Conservation (phyloP, 2,329 filamentous ascomycete species). For the Juglanconis oblonga region DNA sequence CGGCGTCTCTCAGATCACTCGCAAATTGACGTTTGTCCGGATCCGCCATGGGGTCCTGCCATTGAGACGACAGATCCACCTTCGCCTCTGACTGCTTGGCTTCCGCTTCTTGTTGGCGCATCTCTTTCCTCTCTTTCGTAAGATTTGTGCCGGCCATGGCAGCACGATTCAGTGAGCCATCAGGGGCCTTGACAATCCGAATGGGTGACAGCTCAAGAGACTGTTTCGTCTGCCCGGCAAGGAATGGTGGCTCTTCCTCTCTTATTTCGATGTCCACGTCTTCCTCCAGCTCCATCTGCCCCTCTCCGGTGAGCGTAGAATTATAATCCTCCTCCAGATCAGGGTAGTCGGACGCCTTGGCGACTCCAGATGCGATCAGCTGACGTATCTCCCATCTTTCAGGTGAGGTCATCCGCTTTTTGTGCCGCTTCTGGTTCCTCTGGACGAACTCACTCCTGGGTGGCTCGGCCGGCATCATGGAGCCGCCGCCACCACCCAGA, state of each 20-base stretch:
- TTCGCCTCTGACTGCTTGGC: slow-evolving; percentile 74
- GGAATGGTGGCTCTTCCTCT: slow-evolving; percentile 94
- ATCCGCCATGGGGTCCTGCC: slow-evolving; percentile 94
- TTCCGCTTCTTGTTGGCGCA: slow-evolving; percentile 84
- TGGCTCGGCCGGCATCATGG: slow-evolving; percentile 29
- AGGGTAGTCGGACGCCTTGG: slow-evolving; percentile 89
- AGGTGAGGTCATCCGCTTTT: slow-evolving; percentile 93
- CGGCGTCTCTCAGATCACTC: slow-evolving; percentile 72
- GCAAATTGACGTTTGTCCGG: slow-evolving; percentile 86
- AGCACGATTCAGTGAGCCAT: slow-evolving; percentile 95
- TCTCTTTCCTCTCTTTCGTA: slow-evolving; percentile 84
- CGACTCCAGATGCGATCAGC: slow-evolving; percentile 90
- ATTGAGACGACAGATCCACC: slow-evolving; percentile 83
- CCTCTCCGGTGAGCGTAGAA: slow-evolving; percentile 79
- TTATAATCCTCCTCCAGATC: slow-evolving; percentile 94
- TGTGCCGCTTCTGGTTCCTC: slow-evolving; percentile 57
- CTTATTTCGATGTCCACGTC: slow-evolving; percentile 96
- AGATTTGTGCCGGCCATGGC: slow-evolving; percentile 90
- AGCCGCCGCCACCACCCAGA: slow-evolving; percentile 52
- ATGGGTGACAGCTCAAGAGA: slow-evolving; percentile 94
- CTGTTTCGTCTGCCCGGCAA: slow-evolving; percentile 94
- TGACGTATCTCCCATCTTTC: slow-evolving; percentile 98
- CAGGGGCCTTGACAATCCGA: slow-evolving; percentile 92
- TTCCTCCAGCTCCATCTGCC: slow-evolving; percentile 87
- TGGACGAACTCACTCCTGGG: slow-evolving; percentile 62